These are phyloP conservation scores for Coemansia asiatica DNA, from an alignment of 192 early-diverging fungal genomes.

Conservation along the genomic window DNA sequence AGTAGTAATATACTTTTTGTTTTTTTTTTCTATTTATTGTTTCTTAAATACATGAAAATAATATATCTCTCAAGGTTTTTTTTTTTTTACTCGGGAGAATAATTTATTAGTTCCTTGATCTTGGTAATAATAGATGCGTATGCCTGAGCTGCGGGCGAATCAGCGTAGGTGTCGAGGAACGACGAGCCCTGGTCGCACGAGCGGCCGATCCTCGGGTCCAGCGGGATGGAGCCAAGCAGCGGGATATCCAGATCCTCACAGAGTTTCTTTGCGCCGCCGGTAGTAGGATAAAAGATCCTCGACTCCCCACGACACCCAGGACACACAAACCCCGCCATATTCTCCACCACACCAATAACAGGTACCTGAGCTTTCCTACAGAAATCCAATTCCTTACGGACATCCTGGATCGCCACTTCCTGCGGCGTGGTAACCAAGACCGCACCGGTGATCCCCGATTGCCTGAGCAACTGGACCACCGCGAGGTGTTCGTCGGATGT, in stretches of 20 bases:
- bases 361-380: conserved; percentile 77
- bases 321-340: conserved; percentile 98
- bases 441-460: conserved; percentile 80
- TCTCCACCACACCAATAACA: conserved; percentile 93
- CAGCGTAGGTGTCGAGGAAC: conserved; percentile 84
- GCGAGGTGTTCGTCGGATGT: conserved; percentile 97
- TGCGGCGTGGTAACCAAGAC: conserved; percentile 95
- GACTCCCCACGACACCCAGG: conserved; percentile 79
- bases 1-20: not conserved
- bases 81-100: not conserved
- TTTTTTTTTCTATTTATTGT: not conserved
- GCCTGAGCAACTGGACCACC: conserved; percentile 74
- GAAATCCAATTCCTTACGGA: conserved; percentile 95
- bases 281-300: conserved; percentile 72
- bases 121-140: conserved; percentile 61
- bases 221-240: conserved; percentile 71
- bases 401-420: conserved; percentile 83
- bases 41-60: too few species aligned
- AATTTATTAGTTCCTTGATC: conserved; percentile 13
- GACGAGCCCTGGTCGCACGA: conserved; percentile 86
- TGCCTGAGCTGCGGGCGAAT: conserved; percentile 79
- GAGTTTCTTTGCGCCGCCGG: conserved; percentile 70
- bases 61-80: conserved; percentile 1
- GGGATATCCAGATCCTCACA: conserved; percentile 63
- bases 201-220: conserved; percentile 77